These are phyloP conservation scores for Phanerodontia chrysosporium DNA, from an alignment of 768 basidiomycete species.

Conservation along the genomic window DNA sequence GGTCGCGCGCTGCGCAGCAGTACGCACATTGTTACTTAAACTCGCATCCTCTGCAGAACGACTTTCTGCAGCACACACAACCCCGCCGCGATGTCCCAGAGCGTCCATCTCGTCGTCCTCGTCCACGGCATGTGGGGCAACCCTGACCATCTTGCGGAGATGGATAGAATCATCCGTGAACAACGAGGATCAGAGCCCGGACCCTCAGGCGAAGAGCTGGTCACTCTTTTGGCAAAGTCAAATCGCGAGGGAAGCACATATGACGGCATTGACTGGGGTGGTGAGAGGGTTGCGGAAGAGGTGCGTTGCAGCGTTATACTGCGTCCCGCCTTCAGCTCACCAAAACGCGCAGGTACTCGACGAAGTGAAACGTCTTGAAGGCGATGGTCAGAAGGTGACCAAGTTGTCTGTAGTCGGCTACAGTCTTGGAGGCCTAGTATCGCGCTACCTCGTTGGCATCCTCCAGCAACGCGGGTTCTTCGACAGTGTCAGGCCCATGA, in stretches of 20 bases:
- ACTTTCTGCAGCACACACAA: neutral
- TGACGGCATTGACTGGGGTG: conserved; percentile 83
- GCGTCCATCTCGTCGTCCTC: conserved; percentile 40
- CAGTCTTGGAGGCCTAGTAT: conserved; percentile 75
- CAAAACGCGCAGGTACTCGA: conserved; percentile 43
- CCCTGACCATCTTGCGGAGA: conserved; percentile 57
- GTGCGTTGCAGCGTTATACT: too few relatives aligned
- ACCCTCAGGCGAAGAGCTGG: conserved; percentile 42
- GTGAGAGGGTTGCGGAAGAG: conserved; percentile 77
- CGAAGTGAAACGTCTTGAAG: conserved; percentile 48
- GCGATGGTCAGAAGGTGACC: conserved; percentile 53
- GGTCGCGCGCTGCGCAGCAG: neutral
- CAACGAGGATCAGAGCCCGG: conserved; percentile 27
- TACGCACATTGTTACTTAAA: neutral
- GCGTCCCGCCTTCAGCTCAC: too few relatives aligned
- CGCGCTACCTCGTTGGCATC: conserved; percentile 69
- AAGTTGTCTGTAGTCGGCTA: conserved; percentile 78
- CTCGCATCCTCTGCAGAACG: neutral
- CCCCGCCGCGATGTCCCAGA: conserved; percentile 18
- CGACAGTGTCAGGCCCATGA: conserved; percentile 61
- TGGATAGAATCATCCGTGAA: conserved; percentile 49
- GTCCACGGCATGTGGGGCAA: conserved; percentile 80
- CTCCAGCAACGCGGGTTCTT: conserved; percentile 71
- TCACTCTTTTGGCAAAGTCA: conserved; percentile 60
- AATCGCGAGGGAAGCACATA: conserved; percentile 68